Percentiles rank a stretch among this genome's conserved stretches.
phyloP scores from a whole-genome alignment of 2,329 filamentous ascomycete genomes.

The Didymella exigua region DNA sequence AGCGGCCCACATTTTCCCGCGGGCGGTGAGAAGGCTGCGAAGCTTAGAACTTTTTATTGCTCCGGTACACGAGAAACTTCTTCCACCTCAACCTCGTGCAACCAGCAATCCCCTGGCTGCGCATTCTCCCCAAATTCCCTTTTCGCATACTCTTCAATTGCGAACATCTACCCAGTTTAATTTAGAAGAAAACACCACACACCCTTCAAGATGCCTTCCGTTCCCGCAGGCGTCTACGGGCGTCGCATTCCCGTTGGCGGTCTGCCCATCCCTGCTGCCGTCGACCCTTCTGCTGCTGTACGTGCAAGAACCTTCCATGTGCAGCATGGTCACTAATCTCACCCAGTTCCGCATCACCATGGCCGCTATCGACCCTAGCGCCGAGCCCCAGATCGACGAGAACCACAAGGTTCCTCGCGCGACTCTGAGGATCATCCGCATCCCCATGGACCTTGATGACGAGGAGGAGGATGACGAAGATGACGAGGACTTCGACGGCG shows the following conservation, averaged over 20 bases:
- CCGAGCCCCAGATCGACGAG: constrained; percentile 57
- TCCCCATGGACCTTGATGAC: constrained; percentile 64
- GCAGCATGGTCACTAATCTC: constrained; percentile 21
- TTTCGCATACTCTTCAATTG: not conserved
- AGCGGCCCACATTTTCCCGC: constrained; percentile 22
- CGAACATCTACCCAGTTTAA: not conserved
- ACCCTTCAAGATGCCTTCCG: constrained; percentile 42
- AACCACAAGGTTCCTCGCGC: constrained; percentile 67
- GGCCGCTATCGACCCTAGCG: constrained; percentile 94
- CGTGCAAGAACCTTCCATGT: constrained; percentile 48
- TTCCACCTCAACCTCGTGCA: constrained; percentile 20
- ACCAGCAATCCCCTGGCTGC: constrained; percentile 29
- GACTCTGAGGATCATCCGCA: constrained; percentile 89
- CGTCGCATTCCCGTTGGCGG: constrained; percentile 87
- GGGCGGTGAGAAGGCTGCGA: constrained; percentile 35
- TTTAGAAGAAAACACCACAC: constrained; percentile 9
- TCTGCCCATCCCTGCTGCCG: constrained; percentile 76
- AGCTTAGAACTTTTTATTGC: constrained; percentile 35
- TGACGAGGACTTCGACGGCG: constrained; percentile 54
- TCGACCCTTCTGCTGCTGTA: constrained; percentile 82
- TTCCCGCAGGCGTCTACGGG: constrained; percentile 83
- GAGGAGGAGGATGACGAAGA: constrained; percentile 61
- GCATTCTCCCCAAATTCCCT: constrained; percentile 16
- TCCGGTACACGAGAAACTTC: constrained; percentile 9
- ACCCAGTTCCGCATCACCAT: constrained; percentile 93